These are phyloP conservation scores for Triglochin maritima DNA, from an alignment of 106 monocot genomes.

Conservation along the genomic window DNA sequence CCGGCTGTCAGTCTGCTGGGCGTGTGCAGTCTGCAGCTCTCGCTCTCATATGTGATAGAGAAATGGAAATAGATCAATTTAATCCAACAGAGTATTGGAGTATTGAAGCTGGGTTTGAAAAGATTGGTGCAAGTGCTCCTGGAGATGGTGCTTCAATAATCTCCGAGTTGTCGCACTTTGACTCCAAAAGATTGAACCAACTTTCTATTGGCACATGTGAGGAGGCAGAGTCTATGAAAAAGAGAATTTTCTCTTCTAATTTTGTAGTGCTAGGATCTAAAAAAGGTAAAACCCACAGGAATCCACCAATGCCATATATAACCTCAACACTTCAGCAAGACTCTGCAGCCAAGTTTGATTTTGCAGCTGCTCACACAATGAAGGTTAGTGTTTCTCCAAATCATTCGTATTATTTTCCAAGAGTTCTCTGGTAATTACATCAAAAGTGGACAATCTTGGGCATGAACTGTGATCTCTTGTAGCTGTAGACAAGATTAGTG, in stretches of 20 bases:
- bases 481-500: no score
- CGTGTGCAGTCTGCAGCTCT: conserved; percentile 97
- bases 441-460: no score
- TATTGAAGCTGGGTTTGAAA: conserved; percentile 42
- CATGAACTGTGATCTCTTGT: no score
- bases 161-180: conserved; percentile 51
- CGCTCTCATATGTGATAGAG: conserved; percentile 82
- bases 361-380: conserved; percentile 74
- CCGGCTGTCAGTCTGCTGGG: conserved; percentile 93
- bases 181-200: conserved; percentile 58
- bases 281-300: conserved; percentile 42
- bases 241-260: conserved; percentile 28
- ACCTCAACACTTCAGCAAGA: conserved; percentile 96
- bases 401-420: no score
- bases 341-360: conserved; percentile 68
- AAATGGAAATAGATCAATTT: conserved; percentile 80
- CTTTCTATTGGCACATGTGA: conserved; percentile 42
- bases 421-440: no score
- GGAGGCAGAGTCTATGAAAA: conserved; percentile 53
- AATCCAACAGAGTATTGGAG: conserved; percentile 81
- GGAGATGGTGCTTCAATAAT: conserved; percentile 12
- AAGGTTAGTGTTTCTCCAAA: conserved; percentile 32
- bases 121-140: not conserved
- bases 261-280: conserved; percentile 54
- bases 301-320: conserved; percentile 87